A percentile compares a stretch with the other conserved stretches of the same genome.
These are phyloP conservation scores for Pleodorina starrii DNA, from an alignment of 139 green algal species.

Conservation along the genomic window DNA sequence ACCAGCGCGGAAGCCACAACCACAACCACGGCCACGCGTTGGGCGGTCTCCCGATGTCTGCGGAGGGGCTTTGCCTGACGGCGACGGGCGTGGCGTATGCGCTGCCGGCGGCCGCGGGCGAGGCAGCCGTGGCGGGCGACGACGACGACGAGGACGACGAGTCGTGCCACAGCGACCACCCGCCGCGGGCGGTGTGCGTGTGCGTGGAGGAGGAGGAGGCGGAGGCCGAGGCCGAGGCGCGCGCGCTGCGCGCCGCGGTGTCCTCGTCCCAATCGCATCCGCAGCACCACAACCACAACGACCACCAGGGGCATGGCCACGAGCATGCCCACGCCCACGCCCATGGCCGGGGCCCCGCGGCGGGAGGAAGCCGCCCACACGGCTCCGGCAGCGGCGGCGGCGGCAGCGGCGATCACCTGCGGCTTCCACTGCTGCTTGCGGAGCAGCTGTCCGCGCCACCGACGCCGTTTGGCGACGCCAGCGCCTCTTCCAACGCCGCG, in stretches of 20 bases:
- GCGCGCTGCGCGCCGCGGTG: not conserved
- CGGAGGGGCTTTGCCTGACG: not conserved
- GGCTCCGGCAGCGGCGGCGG: too few relatives aligned
- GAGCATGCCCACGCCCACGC: not conserved
- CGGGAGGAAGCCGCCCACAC: too few relatives aligned
- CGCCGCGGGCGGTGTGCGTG: constrained; percentile 12
- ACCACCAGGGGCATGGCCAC: not conserved
- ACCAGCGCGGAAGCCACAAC: not conserved
- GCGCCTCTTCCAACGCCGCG: too few relatives aligned
- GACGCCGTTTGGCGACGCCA: too few relatives aligned
- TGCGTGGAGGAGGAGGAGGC: constrained; percentile 16
- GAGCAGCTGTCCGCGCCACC: too few relatives aligned
- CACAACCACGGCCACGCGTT: not conserved
- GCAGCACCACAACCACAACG: not conserved
- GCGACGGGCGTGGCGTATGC: not conserved
- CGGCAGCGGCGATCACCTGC: too few relatives aligned
- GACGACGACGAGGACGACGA: not conserved
- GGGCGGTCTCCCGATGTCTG: not conserved
- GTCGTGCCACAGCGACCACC: constrained; percentile 39
- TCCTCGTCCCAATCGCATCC: too few relatives aligned
- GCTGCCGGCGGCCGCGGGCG: not conserved
- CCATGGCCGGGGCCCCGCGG: too few relatives aligned
- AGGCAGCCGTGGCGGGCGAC: not conserved
- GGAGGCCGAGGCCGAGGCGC: not conserved
- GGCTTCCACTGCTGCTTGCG: too few relatives aligned